Percentiles rank a stretch among this genome's conserved stretches.
phyloP scores from a whole-genome alignment of 164 flowering plant genomes.

The Dillenia turbinata region DNA sequence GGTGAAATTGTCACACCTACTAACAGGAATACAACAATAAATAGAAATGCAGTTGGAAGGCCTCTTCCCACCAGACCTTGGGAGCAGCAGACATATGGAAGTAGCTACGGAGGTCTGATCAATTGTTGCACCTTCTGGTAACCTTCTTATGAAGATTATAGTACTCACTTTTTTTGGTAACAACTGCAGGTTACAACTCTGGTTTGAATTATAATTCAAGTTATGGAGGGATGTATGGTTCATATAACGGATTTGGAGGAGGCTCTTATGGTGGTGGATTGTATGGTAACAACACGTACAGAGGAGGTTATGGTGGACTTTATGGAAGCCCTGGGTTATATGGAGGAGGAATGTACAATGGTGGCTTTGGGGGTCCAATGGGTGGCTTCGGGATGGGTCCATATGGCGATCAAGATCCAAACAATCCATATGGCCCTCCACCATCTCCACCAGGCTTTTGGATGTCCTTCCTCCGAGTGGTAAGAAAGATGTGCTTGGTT shows the following conservation, averaged over 20 bases:
- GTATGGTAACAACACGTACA: conserved; percentile 33
- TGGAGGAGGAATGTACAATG: conserved; percentile 68
- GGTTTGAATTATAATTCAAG: conserved; percentile 49
- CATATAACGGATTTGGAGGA: conserved; percentile 55
- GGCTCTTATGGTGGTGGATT: conserved; percentile 53
- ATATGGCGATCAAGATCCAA: conserved; percentile 81
- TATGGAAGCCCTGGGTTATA: conserved; percentile 51
- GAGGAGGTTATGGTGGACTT: conserved; percentile 48
- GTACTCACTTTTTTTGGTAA: neutral
- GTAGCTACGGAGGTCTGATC: conserved; percentile 47
- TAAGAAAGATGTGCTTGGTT: conserved; percentile 28
- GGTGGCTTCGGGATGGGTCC: conserved; percentile 56
- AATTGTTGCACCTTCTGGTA: neutral
- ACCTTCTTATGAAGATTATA: neutral
- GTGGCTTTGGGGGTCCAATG: conserved; percentile 63
- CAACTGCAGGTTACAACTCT: conserved; percentile 52
- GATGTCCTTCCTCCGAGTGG: conserved; percentile 75
- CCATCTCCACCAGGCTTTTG: conserved; percentile 90
- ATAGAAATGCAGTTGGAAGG: conserved; percentile 54
- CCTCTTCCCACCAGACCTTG: conserved; percentile 92
- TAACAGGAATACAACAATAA: conserved; percentile 32
- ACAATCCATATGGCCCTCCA: conserved; percentile 77
- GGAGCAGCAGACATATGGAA: conserved; percentile 75
- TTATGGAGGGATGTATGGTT: conserved; percentile 53
- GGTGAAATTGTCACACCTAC: conserved; percentile 71